Evolutionary conservation across 2,329 filamentous ascomycete genomes (phyloP), one percentile per base, ranked within the genome.

Genomic region (Aspergillus uvarum): DNA sequence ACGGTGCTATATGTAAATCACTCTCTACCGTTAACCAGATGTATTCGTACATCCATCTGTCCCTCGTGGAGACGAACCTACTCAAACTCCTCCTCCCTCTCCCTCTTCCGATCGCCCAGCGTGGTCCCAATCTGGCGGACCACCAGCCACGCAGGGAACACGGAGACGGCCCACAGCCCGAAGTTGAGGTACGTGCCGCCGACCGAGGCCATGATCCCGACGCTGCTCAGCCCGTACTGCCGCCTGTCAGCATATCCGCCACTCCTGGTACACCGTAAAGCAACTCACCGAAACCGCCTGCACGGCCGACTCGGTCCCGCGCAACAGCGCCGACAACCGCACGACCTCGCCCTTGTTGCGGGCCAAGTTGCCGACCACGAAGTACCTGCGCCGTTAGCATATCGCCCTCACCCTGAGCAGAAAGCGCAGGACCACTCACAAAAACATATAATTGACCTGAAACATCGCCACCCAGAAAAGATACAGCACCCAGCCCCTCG

Each of bases 171-270:
- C 87, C 88, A 91, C 0, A 91, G 77, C 0, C 77, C 83, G 69
- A 91, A 90, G 67, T 91, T 91, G 67, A 90, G 77, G 68, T 91
- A 91, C 0, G 90, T 81, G 16, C 81, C 86, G 2, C 88, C 89
- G 2, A 89, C 81, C 53, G 87, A 77, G 1, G 83, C 87, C 71
- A 91, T 87, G 5, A 89, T 71, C 0, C 78, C 75, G 10, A 90
- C 65, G 2, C 85, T 87, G 8, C 83, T 84, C 0, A 91, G 73
- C 0, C 89, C 89, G 61, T 91, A 92, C 77, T 81, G 29, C 2
- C 1, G 5, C 2, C 10, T 0, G 19, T 63, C n/a, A 65, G 62
- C 31, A 60, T 32, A 12, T 54, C 54, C 2, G 3, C 6, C 24
- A 4, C n/a, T 24, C 6, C 24, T 24, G 24, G 24, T 24, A 24